Conservation (phyloP, 2,329 filamentous ascomycete species). For the Colletotrichum cordylinicola region DNA sequence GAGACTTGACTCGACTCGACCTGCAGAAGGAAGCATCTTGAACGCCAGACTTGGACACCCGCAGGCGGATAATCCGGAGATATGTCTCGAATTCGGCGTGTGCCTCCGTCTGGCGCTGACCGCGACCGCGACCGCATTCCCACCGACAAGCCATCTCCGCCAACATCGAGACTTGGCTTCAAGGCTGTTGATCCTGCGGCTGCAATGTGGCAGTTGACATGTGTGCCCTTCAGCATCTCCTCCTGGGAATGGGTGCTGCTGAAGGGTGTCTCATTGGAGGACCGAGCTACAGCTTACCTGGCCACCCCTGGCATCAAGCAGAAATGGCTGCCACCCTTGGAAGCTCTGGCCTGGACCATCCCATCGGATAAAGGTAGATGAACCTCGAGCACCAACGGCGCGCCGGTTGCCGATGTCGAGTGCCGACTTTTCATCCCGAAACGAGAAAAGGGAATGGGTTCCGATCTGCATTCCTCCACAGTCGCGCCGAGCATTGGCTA, state of each 20-base stretch:
- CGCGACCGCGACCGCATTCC: background rate
- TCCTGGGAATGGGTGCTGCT: background rate
- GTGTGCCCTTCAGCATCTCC: background rate
- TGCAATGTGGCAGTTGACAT: background rate
- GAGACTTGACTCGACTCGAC: background rate
- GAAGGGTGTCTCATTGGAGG: background rate
- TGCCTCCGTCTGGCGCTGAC: background rate
- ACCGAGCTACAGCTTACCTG: background rate
- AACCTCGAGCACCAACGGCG: background rate
- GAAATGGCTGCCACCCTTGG: background rate
- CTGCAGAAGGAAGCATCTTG: background rate
- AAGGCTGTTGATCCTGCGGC: background rate
- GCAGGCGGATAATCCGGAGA: background rate
- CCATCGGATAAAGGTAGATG: background rate
- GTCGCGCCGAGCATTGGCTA: background rate
- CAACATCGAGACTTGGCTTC: background rate
- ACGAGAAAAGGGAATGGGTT: background rate
- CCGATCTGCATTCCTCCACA: background rate
- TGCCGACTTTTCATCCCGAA: conserved; percentile 3
- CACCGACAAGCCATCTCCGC: background rate
- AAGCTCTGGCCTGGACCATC: background rate
- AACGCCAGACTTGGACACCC: background rate
- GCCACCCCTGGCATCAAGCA: background rate
- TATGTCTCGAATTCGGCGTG: background rate
- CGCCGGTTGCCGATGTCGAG: background rate